Evolutionary conservation across 768 basidiomycete genomes (phyloP).

Genomic region (Kwoniella europaea): DNA sequence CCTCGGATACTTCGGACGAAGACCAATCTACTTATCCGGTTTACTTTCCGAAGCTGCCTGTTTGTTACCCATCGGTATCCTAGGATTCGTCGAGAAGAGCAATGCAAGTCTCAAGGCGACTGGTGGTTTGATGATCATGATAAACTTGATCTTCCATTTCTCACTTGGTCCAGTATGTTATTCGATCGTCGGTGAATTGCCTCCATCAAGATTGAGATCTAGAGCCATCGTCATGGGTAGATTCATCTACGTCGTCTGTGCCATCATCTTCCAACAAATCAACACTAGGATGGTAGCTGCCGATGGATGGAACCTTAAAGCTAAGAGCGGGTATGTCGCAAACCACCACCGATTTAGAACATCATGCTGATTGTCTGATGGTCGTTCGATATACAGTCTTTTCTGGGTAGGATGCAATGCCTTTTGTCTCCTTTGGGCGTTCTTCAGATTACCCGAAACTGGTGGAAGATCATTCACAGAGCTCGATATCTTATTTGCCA

Average conservation of each 20-base stretch:
- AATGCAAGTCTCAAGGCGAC: slow-evolving; percentile 18
- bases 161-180: slow-evolving; percentile 43
- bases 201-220: slow-evolving; percentile 30
- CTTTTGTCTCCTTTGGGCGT: slow-evolving; percentile 35
- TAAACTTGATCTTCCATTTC: slow-evolving; percentile 42
- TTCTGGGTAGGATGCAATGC: slow-evolving; percentile 40
- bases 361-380: not conserved
- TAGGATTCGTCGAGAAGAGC: slow-evolving; percentile 25
- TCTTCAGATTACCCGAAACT: slow-evolving; percentile 39
- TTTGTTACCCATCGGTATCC: slow-evolving; percentile 36
- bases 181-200: slow-evolving; percentile 40
- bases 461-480: slow-evolving; percentile 34
- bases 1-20: slow-evolving; percentile 32
- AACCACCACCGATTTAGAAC: no score
- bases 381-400: slow-evolving; percentile 1
- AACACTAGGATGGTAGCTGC: slow-evolving; percentile 30
- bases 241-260: slow-evolving; percentile 28
- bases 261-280: slow-evolving; percentile 30
- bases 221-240: slow-evolving; percentile 37
- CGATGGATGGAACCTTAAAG: slow-evolving; percentile 41
- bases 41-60: slow-evolving; percentile 13
- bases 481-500: slow-evolving; percentile 48
- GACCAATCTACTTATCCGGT: slow-evolving; percentile 39
- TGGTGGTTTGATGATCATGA: slow-evolving; percentile 37
- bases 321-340: slow-evolving; percentile 30